Conservation (phyloP, 768 basidiomycete species). For the Xerocomellus chrysenteron region DNA sequence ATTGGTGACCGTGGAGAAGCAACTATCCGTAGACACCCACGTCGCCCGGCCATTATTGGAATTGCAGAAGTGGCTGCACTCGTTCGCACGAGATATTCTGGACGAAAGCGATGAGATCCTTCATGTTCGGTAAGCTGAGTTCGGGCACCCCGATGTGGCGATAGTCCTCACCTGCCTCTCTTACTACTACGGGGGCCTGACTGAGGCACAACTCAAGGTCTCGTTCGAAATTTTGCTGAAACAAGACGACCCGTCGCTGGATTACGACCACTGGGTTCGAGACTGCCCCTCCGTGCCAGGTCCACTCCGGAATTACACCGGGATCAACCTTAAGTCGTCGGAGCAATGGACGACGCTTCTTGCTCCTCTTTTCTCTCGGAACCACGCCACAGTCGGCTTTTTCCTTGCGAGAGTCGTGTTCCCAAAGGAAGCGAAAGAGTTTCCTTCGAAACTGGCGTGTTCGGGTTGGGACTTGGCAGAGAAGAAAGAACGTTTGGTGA, state of each 20-base stretch:
- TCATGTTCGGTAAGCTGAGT: constrained; percentile 42
- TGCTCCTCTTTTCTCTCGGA: constrained; percentile 36
- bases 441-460: constrained; percentile 37
- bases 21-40: constrained; percentile 2
- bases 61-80: constrained; percentile 22
- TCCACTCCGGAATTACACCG: constrained; percentile 32
- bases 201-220: constrained; percentile 34
- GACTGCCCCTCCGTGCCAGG: constrained; percentile 25
- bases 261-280: constrained; percentile 43
- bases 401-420: constrained; percentile 48
- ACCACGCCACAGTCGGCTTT: constrained; percentile 44
- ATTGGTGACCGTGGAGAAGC: constrained; percentile 41
- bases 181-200: constrained; percentile 33
- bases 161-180: constrained; percentile 44
- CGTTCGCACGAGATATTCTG: constrained; percentile 18
- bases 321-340: constrained; percentile 43
- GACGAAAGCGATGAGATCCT: constrained; percentile 30
- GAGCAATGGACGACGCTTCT: constrained; percentile 31
- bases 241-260: constrained; percentile 39
- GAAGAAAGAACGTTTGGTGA: background rate
- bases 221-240: constrained; percentile 40
- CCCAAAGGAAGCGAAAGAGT: constrained; percentile 39
- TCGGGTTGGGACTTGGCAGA: constrained; percentile 52
- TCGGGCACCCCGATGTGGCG: constrained; percentile 52
- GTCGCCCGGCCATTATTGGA: constrained; percentile 13